phyloP scores from a whole-genome alignment of 345 rosid genomes.

The Raphanus sativus region DNA sequence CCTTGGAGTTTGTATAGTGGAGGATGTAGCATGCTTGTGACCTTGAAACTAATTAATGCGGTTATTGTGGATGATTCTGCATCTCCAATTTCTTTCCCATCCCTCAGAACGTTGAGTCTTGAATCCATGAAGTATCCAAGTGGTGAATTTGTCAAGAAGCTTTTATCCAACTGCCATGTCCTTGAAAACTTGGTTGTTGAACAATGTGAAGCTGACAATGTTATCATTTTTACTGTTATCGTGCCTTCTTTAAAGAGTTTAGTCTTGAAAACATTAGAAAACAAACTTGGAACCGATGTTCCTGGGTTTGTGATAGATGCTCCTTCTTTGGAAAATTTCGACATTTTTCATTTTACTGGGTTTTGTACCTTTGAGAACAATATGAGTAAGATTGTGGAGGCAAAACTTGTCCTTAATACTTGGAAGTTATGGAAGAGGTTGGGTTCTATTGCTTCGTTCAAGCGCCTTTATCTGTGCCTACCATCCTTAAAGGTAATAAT shows the following conservation, averaged over 20 bases:
- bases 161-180: conserved; percentile 14
- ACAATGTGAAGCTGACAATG: conserved; percentile 13
- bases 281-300: background rate
- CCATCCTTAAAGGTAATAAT: conserved; percentile 5
- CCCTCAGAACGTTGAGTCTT: conserved; percentile 9
- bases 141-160: background rate
- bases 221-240: background rate
- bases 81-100: conserved; percentile 1
- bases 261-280: background rate
- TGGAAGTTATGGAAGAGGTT: conserved; percentile 1
- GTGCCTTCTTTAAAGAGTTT: conserved; percentile 15
- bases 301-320: conserved; percentile 18
- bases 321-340: conserved; percentile 17
- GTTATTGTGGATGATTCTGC: background rate
- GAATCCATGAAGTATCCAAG: background rate
- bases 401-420: background rate
- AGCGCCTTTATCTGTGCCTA: background rate
- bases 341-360: background rate
- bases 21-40: background rate
- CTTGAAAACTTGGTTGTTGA: background rate
- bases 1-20: background rate
- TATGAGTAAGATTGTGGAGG: conserved; percentile 6
- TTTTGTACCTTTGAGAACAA: background rate
- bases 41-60: background rate
- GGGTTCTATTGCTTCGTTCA: conserved; percentile 8